Conservation (phyloP, 23 red algal species). For the Gracilaria caudata region DNA sequence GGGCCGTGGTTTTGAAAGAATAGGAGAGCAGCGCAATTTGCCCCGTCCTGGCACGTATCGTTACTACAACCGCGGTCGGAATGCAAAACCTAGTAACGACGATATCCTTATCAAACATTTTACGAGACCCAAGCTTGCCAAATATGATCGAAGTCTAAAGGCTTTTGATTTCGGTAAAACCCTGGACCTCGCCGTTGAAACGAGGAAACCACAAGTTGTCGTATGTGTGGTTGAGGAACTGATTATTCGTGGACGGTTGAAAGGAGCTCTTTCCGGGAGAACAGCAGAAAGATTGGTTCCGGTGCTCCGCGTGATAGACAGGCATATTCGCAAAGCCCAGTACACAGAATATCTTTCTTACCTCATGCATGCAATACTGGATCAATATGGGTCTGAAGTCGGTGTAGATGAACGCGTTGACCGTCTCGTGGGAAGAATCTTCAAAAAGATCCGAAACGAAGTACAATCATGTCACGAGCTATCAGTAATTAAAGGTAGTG, state of each 20-base stretch:
- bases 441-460: slow-evolving; percentile 5
- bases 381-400: slow-evolving; percentile 68
- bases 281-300: slow-evolving; percentile 42
- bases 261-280: slow-evolving; percentile 45
- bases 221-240: slow-evolving; percentile 90
- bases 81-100: slow-evolving; percentile 46
- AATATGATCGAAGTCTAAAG: slow-evolving; percentile 65
- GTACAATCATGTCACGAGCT: slow-evolving; percentile 27
- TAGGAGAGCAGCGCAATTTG: neutral
- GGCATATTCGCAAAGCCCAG: slow-evolving; percentile 54
- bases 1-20: slow-evolving; percentile 54
- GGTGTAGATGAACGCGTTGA: neutral
- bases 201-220: slow-evolving; percentile 47
- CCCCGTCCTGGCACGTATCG: slow-evolving; percentile 41
- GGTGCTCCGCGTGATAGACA: slow-evolving; percentile 60
- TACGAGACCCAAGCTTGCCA: slow-evolving; percentile 13
- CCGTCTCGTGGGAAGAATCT: neutral
- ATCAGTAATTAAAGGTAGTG: slow-evolving; percentile 12
- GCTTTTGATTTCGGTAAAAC: slow-evolving; percentile 70
- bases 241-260: slow-evolving; percentile 62
- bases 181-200: slow-evolving; percentile 69
- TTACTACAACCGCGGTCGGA: slow-evolving; percentile 62
- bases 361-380: slow-evolving; percentile 80
- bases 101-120: slow-evolving; percentile 33
- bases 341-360: slow-evolving; percentile 62